These are phyloP conservation scores for Tetrahymena malaccensis DNA, from an alignment of 73 alveolate genomes.

Conservation along the genomic window DNA sequence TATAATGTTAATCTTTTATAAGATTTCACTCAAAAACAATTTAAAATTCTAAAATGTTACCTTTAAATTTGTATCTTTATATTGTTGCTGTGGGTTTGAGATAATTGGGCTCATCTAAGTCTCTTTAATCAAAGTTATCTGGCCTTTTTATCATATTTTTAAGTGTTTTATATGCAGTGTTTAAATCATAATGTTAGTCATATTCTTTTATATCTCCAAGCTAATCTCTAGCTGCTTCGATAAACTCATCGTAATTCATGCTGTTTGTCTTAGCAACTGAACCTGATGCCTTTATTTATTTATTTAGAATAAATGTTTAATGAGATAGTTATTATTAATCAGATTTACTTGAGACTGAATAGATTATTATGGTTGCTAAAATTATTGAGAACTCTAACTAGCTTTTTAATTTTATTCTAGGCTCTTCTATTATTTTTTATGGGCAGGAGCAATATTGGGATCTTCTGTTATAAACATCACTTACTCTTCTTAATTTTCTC, in stretches of 20 bases:
- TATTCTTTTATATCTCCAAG: slow-evolving; percentile 33
- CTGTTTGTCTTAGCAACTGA: neutral
- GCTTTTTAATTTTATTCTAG: neutral
- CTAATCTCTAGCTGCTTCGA: slow-evolving; percentile 3
- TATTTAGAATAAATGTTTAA: neutral
- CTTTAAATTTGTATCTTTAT: slow-evolving; percentile 23
- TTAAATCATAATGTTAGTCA: slow-evolving; percentile 25
- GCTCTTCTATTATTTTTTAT: neutral
- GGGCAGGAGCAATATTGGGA: neutral
- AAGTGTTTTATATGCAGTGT: slow-evolving; percentile 20
- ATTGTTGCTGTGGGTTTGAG: slow-evolving; percentile 40
- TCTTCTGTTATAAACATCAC: slow-evolving; percentile 37
- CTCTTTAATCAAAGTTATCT: slow-evolving; percentile 19
- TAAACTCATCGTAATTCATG: slow-evolving; percentile 24
- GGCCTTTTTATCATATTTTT: slow-evolving; percentile 39
- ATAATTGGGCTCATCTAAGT: slow-evolving; percentile 33
- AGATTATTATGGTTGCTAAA: neutral
- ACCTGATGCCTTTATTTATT: neutral
- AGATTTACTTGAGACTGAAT: neutral
- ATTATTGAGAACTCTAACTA: neutral
- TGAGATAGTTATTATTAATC: neutral
- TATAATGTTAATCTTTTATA: too few species aligned
- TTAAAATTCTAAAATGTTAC: neutral
- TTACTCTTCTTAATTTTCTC: slow-evolving; percentile 19
- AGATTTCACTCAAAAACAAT: neutral